These are phyloP conservation scores for Apiotrichum veenhuisii DNA, from an alignment of 1,284 basidiomycete genomes.

Conservation along the genomic window DNA sequence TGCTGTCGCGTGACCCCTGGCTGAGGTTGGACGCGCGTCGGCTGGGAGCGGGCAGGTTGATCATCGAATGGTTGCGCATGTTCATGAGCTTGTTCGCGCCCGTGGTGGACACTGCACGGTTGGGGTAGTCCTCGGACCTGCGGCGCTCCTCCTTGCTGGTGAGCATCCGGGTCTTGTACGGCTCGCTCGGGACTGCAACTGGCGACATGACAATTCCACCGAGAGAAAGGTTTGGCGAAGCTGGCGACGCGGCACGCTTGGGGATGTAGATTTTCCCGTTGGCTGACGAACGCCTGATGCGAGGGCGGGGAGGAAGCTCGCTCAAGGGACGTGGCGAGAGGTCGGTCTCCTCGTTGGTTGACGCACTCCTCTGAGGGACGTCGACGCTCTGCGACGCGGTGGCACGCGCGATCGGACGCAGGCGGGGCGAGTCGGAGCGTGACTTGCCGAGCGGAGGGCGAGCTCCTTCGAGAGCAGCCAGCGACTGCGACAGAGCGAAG, in stretches of 20 bases:
- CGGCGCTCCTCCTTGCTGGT: conserved; percentile 24
- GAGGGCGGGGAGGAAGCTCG: conserved; percentile 17
- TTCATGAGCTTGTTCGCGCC: conserved; percentile 19
- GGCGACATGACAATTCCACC: not conserved
- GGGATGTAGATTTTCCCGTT: conserved; percentile 39
- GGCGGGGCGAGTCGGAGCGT: conserved; percentile 12
- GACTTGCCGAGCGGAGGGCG: not conserved
- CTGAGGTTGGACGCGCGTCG: conserved; percentile 24
- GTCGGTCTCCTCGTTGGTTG: conserved; percentile 30
- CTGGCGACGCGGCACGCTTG: conserved; percentile 34
- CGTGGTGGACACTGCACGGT: not conserved
- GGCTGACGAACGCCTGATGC: conserved; percentile 16
- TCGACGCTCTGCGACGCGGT: conserved; percentile 22
- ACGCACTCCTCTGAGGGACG: conserved; percentile 15
- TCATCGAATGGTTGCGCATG: conserved; percentile 33
- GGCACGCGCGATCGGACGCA: conserved; percentile 10
- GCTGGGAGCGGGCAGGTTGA: conserved; percentile 26
- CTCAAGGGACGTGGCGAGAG: conserved; percentile 3
- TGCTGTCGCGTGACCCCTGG: conserved; percentile 22
- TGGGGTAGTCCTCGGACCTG: conserved; percentile 30
- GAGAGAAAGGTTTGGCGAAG: conserved; percentile 7
- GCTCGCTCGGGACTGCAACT: conserved; percentile 1
- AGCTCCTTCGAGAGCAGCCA: conserved; percentile 39
- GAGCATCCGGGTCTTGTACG: not conserved
- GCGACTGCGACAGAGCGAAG: conserved; percentile 31